Evolutionary conservation across 768 basidiomycete genomes (phyloP), one percentile per base, ranked within the genome.

Genomic region (Hortiboletus campestris): DNA sequence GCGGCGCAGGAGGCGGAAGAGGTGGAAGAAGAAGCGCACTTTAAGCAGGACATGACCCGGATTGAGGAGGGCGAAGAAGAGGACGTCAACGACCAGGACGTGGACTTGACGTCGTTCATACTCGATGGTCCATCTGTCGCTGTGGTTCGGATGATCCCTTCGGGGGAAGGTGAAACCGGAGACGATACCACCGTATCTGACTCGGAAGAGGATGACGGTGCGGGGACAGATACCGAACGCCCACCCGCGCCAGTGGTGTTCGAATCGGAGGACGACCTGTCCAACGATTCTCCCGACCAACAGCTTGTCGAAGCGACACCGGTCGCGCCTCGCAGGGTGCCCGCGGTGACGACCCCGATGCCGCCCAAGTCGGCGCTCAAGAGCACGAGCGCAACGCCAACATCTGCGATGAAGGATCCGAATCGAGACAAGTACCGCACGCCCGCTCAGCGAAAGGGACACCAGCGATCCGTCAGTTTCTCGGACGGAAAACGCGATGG

Each of bases 401-500:
- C 73, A 2, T 84, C 88, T 12, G 84, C 75, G 11, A 64, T 88
- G 70, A 85, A 82, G 64, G 78, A 80, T 63, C 69, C 78, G 20
- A 78, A 67, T 63, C 77, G 78, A 31, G 65, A 72, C n/a, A 75
- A 73, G 47, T 73, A 80, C 60, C 77, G 77, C 56, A 89, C 83
- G 17, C 88, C 86, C n/a, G 70, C 78, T 38, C 76, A 76, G 46
- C 74, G 66, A 49, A 60, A 72, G 16, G 72, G 73, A 13, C 84
- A 86, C 61, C 82, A 86, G n/a, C 81, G 93, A 38, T 93, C 90
- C 41, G 96, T 99, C 54, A 96, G 93, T 70, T 99, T 99, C 75
- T 97, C 94, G 25, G 97, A 99, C 67, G 97, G 97, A 6, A 89
- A 86, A 67, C 82, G 81, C 57, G 86, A 89, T 32, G 95, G 96